Percentiles rank a stretch among this genome's conserved stretches.
Evolutionary conservation across 495 filamentous ascomycete genomes (phyloP).

Genomic region (Cercophora sp.): DNA sequence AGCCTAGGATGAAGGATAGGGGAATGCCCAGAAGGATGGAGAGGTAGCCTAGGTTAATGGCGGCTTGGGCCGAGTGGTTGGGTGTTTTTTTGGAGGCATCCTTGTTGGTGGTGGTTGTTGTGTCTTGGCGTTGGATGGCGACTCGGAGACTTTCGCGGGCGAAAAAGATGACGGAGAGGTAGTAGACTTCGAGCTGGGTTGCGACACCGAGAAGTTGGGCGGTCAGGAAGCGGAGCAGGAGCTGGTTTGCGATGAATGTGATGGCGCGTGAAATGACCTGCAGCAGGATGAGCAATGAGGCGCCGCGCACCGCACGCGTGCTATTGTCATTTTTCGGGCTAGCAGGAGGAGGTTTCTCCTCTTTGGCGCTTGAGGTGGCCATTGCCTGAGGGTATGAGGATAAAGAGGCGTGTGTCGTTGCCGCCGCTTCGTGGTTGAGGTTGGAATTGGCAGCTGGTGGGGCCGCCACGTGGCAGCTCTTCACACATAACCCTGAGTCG

Average conservation of each 20-base stretch:
- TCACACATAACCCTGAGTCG: too few species aligned
- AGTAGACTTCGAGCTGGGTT: conserved; percentile 86
- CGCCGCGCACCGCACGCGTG: conserved; percentile 51
- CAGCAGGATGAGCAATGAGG: conserved; percentile 78
- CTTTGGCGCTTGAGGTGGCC: too few species aligned
- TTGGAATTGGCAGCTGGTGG: too few species aligned
- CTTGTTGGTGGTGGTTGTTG: conserved; percentile 1
- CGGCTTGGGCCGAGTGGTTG: conserved; percentile 51
- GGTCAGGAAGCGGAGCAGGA: conserved; percentile 80
- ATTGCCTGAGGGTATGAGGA: too few species aligned
- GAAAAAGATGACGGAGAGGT: conserved; percentile 84
- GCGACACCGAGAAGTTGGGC: conserved; percentile 79
- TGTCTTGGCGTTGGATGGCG: conserved; percentile 74
- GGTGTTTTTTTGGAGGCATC: conserved; percentile 10
- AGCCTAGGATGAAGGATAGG: conserved; percentile 56
- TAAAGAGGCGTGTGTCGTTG: too few species aligned
- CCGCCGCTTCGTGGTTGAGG: too few species aligned
- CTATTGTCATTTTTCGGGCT: neutral
- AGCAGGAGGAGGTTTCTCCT: too few species aligned
- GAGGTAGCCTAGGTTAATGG: conserved; percentile 84
- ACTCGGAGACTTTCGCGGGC: conserved; percentile 83
- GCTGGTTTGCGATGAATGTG: conserved; percentile 87
- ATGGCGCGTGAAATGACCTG: conserved; percentile 79
- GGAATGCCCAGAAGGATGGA: conserved; percentile 66
- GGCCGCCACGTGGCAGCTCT: too few species aligned